Percentiles rank a stretch among this genome's conserved stretches.
Conservation (phyloP, 2,329 filamentous ascomycete species). For the Hirsutella rhossiliensis region DNA sequence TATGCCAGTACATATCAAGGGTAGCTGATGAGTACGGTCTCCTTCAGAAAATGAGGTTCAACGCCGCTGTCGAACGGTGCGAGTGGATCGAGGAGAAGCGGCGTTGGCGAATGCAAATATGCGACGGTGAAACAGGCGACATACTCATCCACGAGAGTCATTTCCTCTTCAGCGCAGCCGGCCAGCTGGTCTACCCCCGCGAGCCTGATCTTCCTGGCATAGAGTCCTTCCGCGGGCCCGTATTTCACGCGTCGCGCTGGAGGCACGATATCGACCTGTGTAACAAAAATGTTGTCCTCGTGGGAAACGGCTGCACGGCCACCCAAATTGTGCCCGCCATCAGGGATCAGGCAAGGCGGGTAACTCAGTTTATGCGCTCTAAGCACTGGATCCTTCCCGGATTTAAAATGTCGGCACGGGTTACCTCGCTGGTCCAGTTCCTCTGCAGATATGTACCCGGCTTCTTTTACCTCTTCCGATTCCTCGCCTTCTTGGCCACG, state of each 20-base stretch:
- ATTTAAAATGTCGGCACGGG: constrained; percentile 9
- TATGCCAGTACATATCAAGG: constrained; percentile 40
- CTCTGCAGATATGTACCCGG: constrained; percentile 37
- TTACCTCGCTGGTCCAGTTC: constrained; percentile 6
- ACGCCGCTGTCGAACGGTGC: constrained; percentile 22
- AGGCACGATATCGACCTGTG: constrained; percentile 34
- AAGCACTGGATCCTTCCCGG: constrained; percentile 30
- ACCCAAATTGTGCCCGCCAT: constrained; percentile 39
- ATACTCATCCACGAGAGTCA: constrained; percentile 23
- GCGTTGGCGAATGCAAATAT: constrained; percentile 21
- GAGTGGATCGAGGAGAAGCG: constrained; percentile 23
- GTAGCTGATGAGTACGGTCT: constrained; percentile 36
- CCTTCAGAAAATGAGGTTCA: constrained; percentile 23
- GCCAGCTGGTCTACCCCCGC: constrained; percentile 20
- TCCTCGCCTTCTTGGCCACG: constrained; percentile 26
- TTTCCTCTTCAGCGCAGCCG: constrained; percentile 24
- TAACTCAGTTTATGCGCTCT: constrained; percentile 28
- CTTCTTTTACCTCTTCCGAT: constrained; percentile 22
- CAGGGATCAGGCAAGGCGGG: constrained; percentile 16
- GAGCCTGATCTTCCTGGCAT: constrained; percentile 33
- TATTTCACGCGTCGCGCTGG: constrained; percentile 46
- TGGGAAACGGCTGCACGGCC: constrained; percentile 43
- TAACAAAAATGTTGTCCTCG: constrained; percentile 36
- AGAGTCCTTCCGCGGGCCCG: constrained; percentile 34
- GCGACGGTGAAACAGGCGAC: constrained; percentile 9